Percentiles rank a stretch among this genome's conserved stretches.
Conservation (phyloP, 805 yeast genomes). For the Hanseniaspora clermontiae region DNA sequence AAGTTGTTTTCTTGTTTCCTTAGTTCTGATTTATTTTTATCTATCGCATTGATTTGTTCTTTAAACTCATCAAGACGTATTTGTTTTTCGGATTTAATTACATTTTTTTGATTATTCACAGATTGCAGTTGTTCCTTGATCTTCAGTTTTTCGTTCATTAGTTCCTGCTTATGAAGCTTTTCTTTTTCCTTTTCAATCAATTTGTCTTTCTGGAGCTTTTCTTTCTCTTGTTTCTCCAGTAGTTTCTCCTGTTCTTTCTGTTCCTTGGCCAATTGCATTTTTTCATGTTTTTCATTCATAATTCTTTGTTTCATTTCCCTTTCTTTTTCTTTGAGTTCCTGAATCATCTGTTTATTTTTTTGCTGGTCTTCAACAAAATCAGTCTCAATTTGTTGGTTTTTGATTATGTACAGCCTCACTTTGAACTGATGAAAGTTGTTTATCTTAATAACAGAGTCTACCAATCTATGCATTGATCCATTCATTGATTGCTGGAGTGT, state of each 20-base stretch:
- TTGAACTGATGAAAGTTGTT: constrained; percentile 60
- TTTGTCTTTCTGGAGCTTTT: constrained; percentile 16
- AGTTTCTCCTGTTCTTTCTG: constrained; percentile 19
- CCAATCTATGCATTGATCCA: constrained; percentile 12
- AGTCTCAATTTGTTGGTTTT: constrained; percentile 45
- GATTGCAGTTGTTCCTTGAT: constrained; percentile 6
- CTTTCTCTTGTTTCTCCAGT: constrained; percentile 19
- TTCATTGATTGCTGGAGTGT: constrained; percentile 10
- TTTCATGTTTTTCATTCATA: constrained; percentile 19
- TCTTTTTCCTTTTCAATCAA: constrained; percentile 12
- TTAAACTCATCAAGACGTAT: constrained; percentile 9
- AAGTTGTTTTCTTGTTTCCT: constrained; percentile 23
- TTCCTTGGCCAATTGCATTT: constrained; percentile 17
- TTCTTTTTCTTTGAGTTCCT: not conserved
- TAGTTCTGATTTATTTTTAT: constrained; percentile 24
- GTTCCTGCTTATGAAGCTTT: constrained; percentile 11
- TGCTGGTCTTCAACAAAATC: constrained; percentile 28
- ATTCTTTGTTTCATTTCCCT: constrained; percentile 16
- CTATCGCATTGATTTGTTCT: constrained; percentile 19
- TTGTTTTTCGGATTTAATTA: constrained; percentile 5
- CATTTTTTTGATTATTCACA: constrained; percentile 10
- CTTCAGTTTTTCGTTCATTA: constrained; percentile 8
- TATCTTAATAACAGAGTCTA: constrained; percentile 1
- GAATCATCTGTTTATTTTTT: not conserved
- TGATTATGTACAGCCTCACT: constrained; percentile 65